Evolutionary conservation across 805 yeast species (phyloP).

Genomic region (Dipodascopsis uninucleata): DNA sequence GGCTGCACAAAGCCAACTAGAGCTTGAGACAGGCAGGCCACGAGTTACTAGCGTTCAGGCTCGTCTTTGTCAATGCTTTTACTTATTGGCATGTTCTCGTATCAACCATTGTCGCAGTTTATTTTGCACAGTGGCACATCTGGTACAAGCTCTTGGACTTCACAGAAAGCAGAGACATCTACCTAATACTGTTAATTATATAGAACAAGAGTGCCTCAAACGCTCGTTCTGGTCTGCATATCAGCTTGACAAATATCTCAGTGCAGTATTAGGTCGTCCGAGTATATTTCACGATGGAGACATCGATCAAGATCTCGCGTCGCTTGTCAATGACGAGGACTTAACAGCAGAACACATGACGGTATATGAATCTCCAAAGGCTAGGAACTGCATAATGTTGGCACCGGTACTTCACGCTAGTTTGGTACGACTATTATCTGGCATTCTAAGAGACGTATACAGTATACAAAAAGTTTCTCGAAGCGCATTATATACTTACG

Average conservation of each 20-base stretch:
- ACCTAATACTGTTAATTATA: constrained; percentile 5
- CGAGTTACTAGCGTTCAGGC: constrained; percentile 22
- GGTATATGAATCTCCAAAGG: not conserved
- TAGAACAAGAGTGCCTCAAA: constrained; percentile 28
- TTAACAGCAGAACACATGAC: constrained; percentile 3
- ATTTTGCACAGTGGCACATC: constrained; percentile 23
- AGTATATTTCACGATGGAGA: constrained; percentile 50
- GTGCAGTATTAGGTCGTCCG: constrained; percentile 49
- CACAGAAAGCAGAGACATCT: constrained; percentile 15
- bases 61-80: constrained; percentile 20
- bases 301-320: constrained; percentile 36
- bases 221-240: constrained; percentile 32
- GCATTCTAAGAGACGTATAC: constrained; percentile 18
- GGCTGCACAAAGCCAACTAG: constrained; percentile 21
- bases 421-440: constrained; percentile 12
- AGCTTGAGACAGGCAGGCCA: constrained; percentile 15
- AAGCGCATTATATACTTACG: not conserved
- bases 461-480: constrained; percentile 4
- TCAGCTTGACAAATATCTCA: constrained; percentile 40
- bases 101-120: constrained; percentile 21
- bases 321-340: constrained; percentile 18
- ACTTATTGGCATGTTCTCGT: constrained; percentile 20
- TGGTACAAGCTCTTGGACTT: constrained; percentile 19
- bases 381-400: constrained; percentile 13
- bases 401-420: constrained; percentile 21